Evolutionary conservation across 2,329 filamentous ascomycete genomes (phyloP).

Genomic region (Ambrosiella beaveri): DNA sequence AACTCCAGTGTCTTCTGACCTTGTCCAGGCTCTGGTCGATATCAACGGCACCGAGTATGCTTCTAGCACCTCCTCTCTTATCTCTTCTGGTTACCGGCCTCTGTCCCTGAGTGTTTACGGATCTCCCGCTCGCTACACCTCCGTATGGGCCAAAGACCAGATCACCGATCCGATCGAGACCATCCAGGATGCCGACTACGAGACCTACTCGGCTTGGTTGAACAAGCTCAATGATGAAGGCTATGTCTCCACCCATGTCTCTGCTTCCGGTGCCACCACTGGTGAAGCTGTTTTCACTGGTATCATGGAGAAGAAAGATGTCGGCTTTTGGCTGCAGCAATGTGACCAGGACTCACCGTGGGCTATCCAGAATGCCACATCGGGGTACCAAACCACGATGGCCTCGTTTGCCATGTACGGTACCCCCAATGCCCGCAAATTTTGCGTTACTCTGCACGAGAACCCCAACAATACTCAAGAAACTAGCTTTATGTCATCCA

Average conservation of each 20-base stretch:
- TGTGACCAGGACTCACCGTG: slow-evolving; percentile 10
- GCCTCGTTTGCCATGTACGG: slow-evolving; percentile 14
- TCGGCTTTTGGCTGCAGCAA: slow-evolving; percentile 9
- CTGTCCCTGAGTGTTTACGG: slow-evolving; percentile 15
- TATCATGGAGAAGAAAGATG: slow-evolving; percentile 14
- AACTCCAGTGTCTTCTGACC: not conserved
- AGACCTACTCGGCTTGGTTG: slow-evolving; percentile 12
- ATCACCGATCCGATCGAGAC: slow-evolving; percentile 1
- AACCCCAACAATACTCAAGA: slow-evolving; percentile 11
- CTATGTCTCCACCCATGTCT: slow-evolving; percentile 13
- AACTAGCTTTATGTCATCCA: slow-evolving; percentile 9
- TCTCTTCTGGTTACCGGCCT: slow-evolving; percentile 10
- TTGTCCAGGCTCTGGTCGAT: not conserved
- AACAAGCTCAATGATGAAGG: slow-evolving; percentile 8
- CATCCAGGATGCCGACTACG: slow-evolving; percentile 11
- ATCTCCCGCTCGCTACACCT: slow-evolving; percentile 8
- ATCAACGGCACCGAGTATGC: slow-evolving; percentile 1
- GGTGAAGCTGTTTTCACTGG: slow-evolving; percentile 12
- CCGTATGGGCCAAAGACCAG: slow-evolving; percentile 11
- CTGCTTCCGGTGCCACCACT: slow-evolving; percentile 11
- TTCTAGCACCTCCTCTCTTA: slow-evolving; percentile 3
- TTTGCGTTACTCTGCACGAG: slow-evolving; percentile 12
- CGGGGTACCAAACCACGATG: not conserved
- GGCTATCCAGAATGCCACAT: not conserved
- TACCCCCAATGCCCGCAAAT: slow-evolving; percentile 6